Evolutionary conservation across 768 basidiomycete genomes (phyloP), one percentile per base, ranked within the genome.

Genomic region (Phanerodontia chrysosporium): DNA sequence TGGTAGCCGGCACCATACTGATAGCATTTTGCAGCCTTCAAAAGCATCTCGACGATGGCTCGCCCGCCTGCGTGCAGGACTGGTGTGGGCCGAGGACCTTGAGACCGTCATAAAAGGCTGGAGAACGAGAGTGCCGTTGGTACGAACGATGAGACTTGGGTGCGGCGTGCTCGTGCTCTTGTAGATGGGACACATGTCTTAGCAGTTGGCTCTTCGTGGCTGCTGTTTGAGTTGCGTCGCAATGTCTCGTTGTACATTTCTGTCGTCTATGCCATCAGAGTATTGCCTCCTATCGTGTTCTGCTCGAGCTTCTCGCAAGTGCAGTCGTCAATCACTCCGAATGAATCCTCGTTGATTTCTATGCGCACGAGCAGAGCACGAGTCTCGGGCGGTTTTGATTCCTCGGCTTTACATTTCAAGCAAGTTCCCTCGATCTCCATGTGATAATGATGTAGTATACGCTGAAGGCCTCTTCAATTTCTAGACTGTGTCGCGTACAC

Each of bases 31-130:
- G 13, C 62, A 90, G 89, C 83, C 81, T 69, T 76, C 76, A 69
- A 90, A 92, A 92, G 90, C 90, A 92, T 92, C 90, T 91, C 86
- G 81, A 85, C 80, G 87, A 92, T 67, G 89, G 84, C 75, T 76
- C 75, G 84, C 81, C 83, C 87, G 82, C 89, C 82, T 71, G 61
- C 55, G 62, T 45, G 71, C 63, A 75, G 84, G 88, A 87, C 76
- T 81, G 83, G 83, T 67, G 86, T 76, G 79, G 83, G 78, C 89
- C 86, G 80, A 90, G 81, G 90, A 92, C 83, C 77, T 83, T 78
- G 90, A 87, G 90, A 92, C 87, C 90, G 90, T 92, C 85, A 81
- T 69, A 75, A 74, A 71, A 69, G 78, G 86, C 87, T 89, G 90
- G 83, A 90, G 90, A 92, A 67, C 59, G 69, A 71, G 67, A 72